These are phyloP conservation scores for Pterula multifida DNA, from an alignment of 1,284 basidiomycete genomes.

Conservation along the genomic window DNA sequence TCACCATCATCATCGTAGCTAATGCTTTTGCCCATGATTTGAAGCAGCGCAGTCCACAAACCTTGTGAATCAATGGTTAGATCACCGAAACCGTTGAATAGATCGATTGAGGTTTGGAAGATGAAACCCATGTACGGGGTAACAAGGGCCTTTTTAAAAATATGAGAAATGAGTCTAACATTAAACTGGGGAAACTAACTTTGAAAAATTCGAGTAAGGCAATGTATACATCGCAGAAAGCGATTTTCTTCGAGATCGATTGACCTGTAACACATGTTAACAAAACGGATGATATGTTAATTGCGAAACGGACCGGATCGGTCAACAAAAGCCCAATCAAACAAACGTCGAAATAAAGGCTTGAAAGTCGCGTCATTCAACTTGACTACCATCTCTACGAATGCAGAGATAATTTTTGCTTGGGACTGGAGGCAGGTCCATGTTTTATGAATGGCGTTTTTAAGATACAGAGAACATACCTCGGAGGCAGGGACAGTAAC, in stretches of 20 bases:
- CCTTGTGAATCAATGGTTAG: slow-evolving; percentile 19
- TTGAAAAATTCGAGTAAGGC: slow-evolving; percentile 78
- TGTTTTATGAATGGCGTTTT: neutral
- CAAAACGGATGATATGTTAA: slow-evolving; percentile 6
- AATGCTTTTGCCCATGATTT: slow-evolving; percentile 60
- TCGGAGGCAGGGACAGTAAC: slow-evolving; percentile 14
- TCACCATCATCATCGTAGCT: slow-evolving; percentile 72
- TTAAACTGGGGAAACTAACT: slow-evolving; percentile 25
- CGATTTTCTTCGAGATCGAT: slow-evolving; percentile 39
- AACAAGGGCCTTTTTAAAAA: slow-evolving; percentile 54
- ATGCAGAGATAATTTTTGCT: slow-evolving; percentile 43
- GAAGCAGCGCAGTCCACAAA: slow-evolving; percentile 60
- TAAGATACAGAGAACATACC: neutral
- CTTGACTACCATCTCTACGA: slow-evolving; percentile 85
- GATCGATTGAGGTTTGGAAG: slow-evolving; percentile 55
- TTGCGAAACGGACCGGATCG: slow-evolving; percentile 28
- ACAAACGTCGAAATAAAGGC: slow-evolving; percentile 84
- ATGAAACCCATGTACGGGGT: slow-evolving; percentile 83
- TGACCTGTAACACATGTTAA: slow-evolving; percentile 12
- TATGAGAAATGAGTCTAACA: slow-evolving; percentile 6
- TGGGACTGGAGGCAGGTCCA: neutral
- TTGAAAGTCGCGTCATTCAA: slow-evolving; percentile 90
- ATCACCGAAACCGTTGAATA: slow-evolving; percentile 41
- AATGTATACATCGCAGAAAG: slow-evolving; percentile 65
- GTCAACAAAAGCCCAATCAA: slow-evolving; percentile 87